Conservation (phyloP, 2,329 filamentous ascomycete species). For the Graphilbum fragrans region DNA sequence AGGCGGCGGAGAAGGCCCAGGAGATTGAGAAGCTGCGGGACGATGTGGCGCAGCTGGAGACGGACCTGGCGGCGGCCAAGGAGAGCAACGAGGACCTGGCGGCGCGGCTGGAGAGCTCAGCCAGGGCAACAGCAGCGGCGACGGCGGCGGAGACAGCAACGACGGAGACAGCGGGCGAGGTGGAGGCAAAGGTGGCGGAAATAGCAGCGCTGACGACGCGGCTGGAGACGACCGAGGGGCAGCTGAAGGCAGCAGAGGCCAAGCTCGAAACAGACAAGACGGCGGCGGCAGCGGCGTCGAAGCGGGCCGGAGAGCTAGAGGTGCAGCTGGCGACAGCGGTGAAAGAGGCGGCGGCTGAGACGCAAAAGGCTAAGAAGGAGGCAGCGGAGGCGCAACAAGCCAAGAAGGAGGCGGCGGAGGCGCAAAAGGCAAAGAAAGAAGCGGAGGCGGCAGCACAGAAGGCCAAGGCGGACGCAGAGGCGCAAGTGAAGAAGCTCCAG, state of each 20-base stretch:
- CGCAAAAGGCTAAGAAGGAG: no score
- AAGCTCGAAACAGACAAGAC: neutral
- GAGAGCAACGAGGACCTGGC: conserved; percentile 59
- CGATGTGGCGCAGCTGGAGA: conserved; percentile 57
- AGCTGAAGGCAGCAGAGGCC: neutral
- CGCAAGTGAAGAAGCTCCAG: conserved; percentile 14
- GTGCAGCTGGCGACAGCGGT: no score
- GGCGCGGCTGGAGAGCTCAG: conserved; percentile 54
- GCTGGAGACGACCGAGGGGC: neutral
- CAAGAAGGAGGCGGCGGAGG: conserved; percentile 10
- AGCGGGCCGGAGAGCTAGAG: no score
- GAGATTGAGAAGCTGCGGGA: conserved; percentile 44
- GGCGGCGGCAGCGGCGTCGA: conserved; percentile 5
- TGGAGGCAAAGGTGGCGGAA: conserved; percentile 11
- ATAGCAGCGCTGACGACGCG: neutral
- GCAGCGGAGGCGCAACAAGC: neutral
- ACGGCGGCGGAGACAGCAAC: conserved; percentile 20
- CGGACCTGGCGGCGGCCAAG: conserved; percentile 53
- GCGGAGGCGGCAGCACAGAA: conserved; percentile 12
- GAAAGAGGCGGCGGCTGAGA: no score
- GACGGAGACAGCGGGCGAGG: conserved; percentile 11
- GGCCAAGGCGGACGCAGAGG: conserved; percentile 19
- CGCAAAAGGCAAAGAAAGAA: conserved; percentile 18
- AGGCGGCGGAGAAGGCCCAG: neutral
- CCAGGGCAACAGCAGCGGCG: conserved; percentile 37